Percentiles rank a stretch among this genome's conserved stretches.
Conservation (phyloP, 805 yeast genomes). For the Wilhelminamyces savonicus region DNA sequence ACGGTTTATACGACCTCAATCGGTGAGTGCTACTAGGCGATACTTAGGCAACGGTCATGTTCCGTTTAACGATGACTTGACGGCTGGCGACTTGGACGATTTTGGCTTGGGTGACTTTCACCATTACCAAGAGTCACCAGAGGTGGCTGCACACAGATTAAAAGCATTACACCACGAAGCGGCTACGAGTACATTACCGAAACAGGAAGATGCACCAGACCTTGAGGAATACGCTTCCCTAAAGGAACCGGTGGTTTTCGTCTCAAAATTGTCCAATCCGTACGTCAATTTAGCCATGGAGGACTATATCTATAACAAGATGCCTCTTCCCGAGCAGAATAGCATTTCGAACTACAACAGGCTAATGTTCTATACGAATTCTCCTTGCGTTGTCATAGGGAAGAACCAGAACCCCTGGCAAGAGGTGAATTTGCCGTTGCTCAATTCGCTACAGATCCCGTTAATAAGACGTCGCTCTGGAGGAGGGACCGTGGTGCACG, state of each 20-base stretch:
- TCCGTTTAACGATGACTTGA: conserved; percentile 36
- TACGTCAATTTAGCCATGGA: conserved; percentile 76
- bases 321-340: conserved; percentile 38
- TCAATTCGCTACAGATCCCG: conserved; percentile 50
- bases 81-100: conserved; percentile 25
- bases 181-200: neutral
- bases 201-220: neutral
- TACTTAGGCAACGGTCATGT: no score
- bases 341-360: conserved; percentile 34
- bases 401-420: conserved; percentile 95
- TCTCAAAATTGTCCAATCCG: conserved; percentile 61
- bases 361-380: conserved; percentile 66
- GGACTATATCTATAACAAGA: conserved; percentile 60
- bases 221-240: conserved; percentile 1
- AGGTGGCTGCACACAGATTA: conserved; percentile 14
- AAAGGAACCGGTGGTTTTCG: conserved; percentile 45
- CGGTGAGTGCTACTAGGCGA: no score
- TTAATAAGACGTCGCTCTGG: conserved; percentile 79
- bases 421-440: conserved; percentile 61
- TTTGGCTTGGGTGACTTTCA: conserved; percentile 33
- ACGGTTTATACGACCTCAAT: no score
- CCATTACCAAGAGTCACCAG: conserved; percentile 29
- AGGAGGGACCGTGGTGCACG: conserved; percentile 97
- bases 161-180: no score
- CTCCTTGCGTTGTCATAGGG: conserved; percentile 88